Evolutionary conservation across 208 protist genomes (phyloP).

Genomic region (Trypanosoma scelopori): DNA sequence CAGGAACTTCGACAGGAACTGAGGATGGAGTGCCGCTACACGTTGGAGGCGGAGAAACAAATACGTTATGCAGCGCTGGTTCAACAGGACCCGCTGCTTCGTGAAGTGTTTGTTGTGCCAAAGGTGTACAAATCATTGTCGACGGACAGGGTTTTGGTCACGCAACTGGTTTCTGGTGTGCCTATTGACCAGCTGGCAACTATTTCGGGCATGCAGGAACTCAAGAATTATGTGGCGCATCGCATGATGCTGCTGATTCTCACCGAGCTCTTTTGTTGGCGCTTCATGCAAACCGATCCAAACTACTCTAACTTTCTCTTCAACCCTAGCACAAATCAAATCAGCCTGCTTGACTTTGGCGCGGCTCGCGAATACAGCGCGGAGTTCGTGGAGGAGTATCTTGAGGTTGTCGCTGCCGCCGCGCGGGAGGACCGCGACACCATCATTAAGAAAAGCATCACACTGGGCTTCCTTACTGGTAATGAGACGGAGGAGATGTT

Average conservation of each 20-base stretch:
- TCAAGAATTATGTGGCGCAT: constrained; percentile 79
- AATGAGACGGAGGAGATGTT: constrained; percentile 90
- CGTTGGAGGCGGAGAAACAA: constrained; percentile 68
- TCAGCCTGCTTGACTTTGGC: constrained; percentile 94
- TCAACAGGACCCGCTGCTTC: constrained; percentile 34
- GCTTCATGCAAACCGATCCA: constrained; percentile 98
- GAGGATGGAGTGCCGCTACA: constrained; percentile 69
- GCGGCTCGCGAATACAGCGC: constrained; percentile 83
- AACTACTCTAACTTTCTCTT: constrained; percentile 97
- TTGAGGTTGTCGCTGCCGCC: constrained; percentile 90
- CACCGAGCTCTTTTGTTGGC: constrained; percentile 93
- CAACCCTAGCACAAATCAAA: constrained; percentile 53
- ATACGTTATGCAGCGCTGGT: constrained; percentile 50
- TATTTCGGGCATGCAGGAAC: constrained; percentile 44
- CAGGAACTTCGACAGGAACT: constrained; percentile 76
- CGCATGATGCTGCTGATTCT: constrained; percentile 84
- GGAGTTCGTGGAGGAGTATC: constrained; percentile 90
- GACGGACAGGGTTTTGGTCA: constrained; percentile 65
- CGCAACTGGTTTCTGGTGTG: constrained; percentile 65
- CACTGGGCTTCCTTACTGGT: constrained; percentile 96
- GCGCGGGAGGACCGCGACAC: constrained; percentile 66
- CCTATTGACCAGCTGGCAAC: constrained; percentile 60
- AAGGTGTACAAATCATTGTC: constrained; percentile 53
- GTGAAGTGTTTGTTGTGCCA: constrained; percentile 68
- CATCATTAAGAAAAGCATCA: constrained; percentile 86